Base-by-base conservation (phyloP, 331 rosid genomes). In the Telfairia occidentalis region DNA sequence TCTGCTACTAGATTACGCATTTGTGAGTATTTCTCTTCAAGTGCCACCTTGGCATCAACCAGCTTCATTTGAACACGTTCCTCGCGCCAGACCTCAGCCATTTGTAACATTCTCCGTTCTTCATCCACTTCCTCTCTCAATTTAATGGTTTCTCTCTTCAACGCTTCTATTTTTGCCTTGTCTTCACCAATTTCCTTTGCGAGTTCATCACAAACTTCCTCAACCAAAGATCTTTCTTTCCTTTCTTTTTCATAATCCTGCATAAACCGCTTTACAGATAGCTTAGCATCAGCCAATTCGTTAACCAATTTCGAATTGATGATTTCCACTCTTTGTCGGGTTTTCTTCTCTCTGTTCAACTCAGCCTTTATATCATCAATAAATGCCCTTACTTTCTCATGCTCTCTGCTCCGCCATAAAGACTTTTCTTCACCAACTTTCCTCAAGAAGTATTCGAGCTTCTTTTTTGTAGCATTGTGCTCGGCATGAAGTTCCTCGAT, bases 11-110 rank as follows among this genome's bases (percentile, higher is more conserved):
- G 96, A 80, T 87, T 90, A 82, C 85, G 89, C 96, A 92, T 92
- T 70, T 83, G 89, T 38, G 97, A 88, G 71, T 88, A 88, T 82
- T 84, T 92, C 74, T 88, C 90, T 76, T 90, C 96, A 79, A 92
- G 88, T 30, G 95, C 90, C 80, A 92, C 88, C 83, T 90, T 92
- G 12, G 96, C 97, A 83, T 92, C 97, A 66, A 92, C 78, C 78
- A 92, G 79, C 84, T 90, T 92, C 96, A 90, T 90, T 75, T 90
- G 96, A 76, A 92, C 94, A 71, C 96, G 96, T 83, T 92, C 96
- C 84, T 92, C 96, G 23, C 97, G 97, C 97, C 97, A 92, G 73
- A 90, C 96, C 84, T 92, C 96, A 34, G 96, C 94, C 90, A 87
- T 87, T 81, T 92, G 97, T 72, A 92, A 78, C 97, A 92, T 92